Evolutionary conservation across 2,329 filamentous ascomycete genomes (phyloP), one percentile per base, ranked within the genome.

Genomic region (Talaromyces sp.): DNA sequence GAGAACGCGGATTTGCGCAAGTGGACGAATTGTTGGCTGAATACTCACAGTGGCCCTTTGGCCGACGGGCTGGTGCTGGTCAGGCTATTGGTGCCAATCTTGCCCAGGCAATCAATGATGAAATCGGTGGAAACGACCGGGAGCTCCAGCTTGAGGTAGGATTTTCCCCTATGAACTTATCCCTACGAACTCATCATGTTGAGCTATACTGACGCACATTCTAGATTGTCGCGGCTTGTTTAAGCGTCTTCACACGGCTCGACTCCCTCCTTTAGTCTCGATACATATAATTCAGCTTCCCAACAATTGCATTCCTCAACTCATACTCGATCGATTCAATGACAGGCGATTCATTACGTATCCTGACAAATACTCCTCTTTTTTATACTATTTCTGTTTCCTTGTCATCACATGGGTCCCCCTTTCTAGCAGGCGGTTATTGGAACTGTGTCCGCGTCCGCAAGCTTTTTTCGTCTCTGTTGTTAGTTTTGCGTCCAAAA

Each of bases 11-110:
- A 4, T 99, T 98, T 77, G 92, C 92, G 47, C 94, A 98, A 81
- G 96, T 96, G 18, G 95, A 99, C 76, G 95, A 98, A 79, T 80
- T 99, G 66, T 82, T 99, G 62, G 92, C 92, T 50, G 94, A 98
- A 75, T 99, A 97, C 78, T 96, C 92, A 71, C 95, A 98, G 80
- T 99, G 90, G 89, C 95, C 95, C 0, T 99, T 99, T 79, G 92
- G 89, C 59, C 89, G 88, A 79, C 90, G 93, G 78, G 73, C 85
- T 4, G 86, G 86, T 50, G 90, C 91, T 31, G 87, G 87, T 36
- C 87, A 92, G 66, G 92, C 92, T 34, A 92, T 98, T 60, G 95
- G 92, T 55, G 92, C 94, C 67, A 99, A 99, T 74, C 78, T 99
- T 73, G 91, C 92, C 54, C 90, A 95, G 75, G 87, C 92, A 33